Percentiles rank a stretch among this genome's conserved stretches.
These are phyloP conservation scores for Lathyrus sativus DNA, from an alignment of 306 rosid genomes.

Conservation along the genomic window DNA sequence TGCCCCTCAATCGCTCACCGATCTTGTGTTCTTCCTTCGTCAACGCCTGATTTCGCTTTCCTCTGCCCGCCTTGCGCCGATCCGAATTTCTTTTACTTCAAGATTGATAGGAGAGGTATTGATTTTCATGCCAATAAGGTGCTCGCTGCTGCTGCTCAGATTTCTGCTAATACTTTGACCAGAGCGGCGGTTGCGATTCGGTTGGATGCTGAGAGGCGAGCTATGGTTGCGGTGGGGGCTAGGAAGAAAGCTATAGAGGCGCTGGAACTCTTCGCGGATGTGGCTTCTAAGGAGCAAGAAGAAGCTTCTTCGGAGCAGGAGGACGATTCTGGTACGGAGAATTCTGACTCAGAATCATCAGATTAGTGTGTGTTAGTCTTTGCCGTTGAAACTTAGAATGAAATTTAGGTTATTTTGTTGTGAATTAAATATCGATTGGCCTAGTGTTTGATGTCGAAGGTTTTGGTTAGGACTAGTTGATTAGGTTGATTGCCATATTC, in stretches of 20 bases:
- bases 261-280: conserved; percentile 48
- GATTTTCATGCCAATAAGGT: conserved; percentile 43
- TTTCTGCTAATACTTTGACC: conserved; percentile 51
- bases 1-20: conserved; percentile 71
- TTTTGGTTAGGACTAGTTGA: conserved; percentile 35
- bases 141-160: conserved; percentile 54
- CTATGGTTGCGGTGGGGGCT: conserved; percentile 54
- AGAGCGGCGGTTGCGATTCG: conserved; percentile 51
- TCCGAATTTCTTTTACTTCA: conserved; percentile 52
- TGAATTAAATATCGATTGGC: background rate
- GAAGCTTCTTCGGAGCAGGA: background rate
- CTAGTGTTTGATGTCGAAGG: background rate
- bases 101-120: conserved; percentile 21
- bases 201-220: conserved; percentile 54
- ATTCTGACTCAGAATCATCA: conserved; percentile 18
- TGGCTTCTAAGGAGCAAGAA: conserved; percentile 42
- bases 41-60: conserved; percentile 37
- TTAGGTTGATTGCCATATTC: conserved; percentile 33
- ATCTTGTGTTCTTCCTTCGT: conserved; percentile 45
- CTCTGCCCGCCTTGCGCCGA: conserved; percentile 58
- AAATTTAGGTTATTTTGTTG: conserved; percentile 22
- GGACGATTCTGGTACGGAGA: conserved; percentile 7
- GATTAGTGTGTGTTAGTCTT: conserved; percentile 22
- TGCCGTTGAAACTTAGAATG: conserved; percentile 30
- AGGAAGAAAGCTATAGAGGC: conserved; percentile 64